These are phyloP conservation scores for Pyrus pyrifolia DNA, from an alignment of 306 rosid species.

Conservation along the genomic window DNA sequence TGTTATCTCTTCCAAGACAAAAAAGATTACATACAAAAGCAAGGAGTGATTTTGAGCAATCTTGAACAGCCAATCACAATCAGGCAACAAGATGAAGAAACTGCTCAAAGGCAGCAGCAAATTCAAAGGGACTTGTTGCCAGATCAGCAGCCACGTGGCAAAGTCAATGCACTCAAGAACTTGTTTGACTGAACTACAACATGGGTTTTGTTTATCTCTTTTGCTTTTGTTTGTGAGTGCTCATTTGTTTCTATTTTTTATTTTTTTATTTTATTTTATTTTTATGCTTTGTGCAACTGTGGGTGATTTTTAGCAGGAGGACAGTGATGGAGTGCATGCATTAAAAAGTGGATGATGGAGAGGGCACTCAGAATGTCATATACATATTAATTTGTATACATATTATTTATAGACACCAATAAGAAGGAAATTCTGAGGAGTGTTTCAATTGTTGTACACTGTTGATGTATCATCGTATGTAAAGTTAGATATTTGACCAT, in stretches of 20 bases:
- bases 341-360: constrained; percentile 37
- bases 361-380: not conserved
- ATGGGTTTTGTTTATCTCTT: not conserved
- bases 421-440: not conserved
- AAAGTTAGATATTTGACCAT: too few species aligned
- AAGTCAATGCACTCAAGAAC: constrained; percentile 70
- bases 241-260: constrained; percentile 1
- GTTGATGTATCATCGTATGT: too few species aligned
- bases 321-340: constrained; percentile 46
- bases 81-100: constrained; percentile 27
- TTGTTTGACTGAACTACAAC: constrained; percentile 57
- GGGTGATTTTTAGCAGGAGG: not conserved
- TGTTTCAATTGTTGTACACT: not conserved
- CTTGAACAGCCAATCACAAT: constrained; percentile 14
- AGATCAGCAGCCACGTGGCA: constrained; percentile 52
- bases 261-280: constrained; percentile 13
- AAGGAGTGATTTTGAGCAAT: constrained; percentile 46
- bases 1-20: constrained; percentile 81
- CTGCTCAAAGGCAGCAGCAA: constrained; percentile 25
- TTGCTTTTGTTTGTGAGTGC: not conserved
- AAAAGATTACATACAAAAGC: constrained; percentile 66
- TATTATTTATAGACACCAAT: not conserved
- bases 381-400: not conserved
- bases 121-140: constrained; percentile 47
- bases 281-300: constrained; percentile 42